phyloP scores from a whole-genome alignment of 2,329 filamentous ascomycete species.

The Penicillium sp. region DNA sequence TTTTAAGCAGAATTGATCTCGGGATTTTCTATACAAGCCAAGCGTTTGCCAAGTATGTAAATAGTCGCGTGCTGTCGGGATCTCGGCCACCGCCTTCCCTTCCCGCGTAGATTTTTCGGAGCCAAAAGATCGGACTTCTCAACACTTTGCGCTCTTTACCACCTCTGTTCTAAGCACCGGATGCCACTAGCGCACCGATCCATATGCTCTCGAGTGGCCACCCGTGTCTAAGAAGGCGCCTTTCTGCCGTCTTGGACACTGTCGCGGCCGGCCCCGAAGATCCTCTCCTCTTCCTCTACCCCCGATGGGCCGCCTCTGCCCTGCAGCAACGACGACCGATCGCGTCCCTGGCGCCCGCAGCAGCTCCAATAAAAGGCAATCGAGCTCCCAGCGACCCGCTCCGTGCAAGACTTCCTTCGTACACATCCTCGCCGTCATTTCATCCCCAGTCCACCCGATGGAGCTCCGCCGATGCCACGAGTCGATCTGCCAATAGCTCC shows the following conservation, averaged over 20 bases:
- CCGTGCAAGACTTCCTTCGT: not conserved
- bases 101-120: conserved; percentile 10
- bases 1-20: not conserved
- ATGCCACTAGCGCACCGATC: conserved; percentile 14
- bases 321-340: conserved; percentile 22
- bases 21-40: not conserved
- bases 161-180: conserved; percentile 17
- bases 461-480: conserved; percentile 18
- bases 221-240: conserved; percentile 41
- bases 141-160: conserved; percentile 3
- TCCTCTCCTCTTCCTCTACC: conserved; percentile 49
- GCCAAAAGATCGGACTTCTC: conserved; percentile 8
- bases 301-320: conserved; percentile 38
- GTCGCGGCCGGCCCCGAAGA: conserved; percentile 40
- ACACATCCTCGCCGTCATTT: not conserved
- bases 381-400: not conserved
- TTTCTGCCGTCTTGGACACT: conserved; percentile 37
- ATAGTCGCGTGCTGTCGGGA: not conserved
- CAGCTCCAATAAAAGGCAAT: conserved; percentile 1
- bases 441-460: conserved; percentile 22
- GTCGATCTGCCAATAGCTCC: not conserved
- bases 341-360: conserved; percentile 14
- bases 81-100: conserved; percentile 25
- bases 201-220: conserved; percentile 47
- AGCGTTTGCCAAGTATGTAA: not conserved